Percentiles rank a stretch among this genome's conserved stretches.
phyloP scores from a whole-genome alignment of 352 stramenopile genomes.

The Phytophthora meadii region DNA sequence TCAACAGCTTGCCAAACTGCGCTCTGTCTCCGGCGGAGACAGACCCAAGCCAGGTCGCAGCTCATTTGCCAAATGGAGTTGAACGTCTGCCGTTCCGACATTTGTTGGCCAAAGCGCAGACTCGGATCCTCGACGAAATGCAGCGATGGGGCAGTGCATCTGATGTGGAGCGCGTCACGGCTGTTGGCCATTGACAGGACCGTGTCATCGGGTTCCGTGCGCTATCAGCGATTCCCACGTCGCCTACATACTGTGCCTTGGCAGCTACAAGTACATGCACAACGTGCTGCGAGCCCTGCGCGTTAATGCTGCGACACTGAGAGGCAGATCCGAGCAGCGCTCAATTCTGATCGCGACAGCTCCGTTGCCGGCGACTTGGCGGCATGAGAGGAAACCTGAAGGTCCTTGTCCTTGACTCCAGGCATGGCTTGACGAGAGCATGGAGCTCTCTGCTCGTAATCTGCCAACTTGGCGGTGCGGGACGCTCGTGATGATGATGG shows the following conservation, averaged over 20 bases:
- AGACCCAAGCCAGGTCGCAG: neutral
- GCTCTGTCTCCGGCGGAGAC: neutral
- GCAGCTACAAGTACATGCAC: neutral
- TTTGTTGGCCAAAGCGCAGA: slow-evolving; percentile 9
- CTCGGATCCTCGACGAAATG: slow-evolving; percentile 11
- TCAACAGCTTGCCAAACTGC: neutral
- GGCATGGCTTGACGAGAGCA: neutral
- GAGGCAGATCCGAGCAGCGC: no score
- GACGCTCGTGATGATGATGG: slow-evolving; percentile 27
- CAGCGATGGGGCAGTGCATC: slow-evolving; percentile 22
- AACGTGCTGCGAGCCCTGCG: no score
- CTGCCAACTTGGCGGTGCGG: slow-evolving; percentile 13
- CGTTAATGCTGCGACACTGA: no score
- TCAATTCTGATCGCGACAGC: no score
- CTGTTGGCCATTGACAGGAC: slow-evolving; percentile 23
- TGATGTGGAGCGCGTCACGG: slow-evolving; percentile 32
- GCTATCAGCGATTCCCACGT: slow-evolving; percentile 16
- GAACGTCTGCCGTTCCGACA: slow-evolving; percentile 13
- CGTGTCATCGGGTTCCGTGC: slow-evolving; percentile 1
- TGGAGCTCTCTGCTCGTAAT: neutral
- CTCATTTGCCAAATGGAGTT: neutral
- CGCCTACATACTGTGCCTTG: slow-evolving; percentile 6
- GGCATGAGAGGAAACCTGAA: no score
- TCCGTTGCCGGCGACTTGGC: no score
- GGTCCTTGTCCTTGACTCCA: no score